Percentiles rank a stretch among this genome's conserved stretches.
These are phyloP conservation scores for Plasmodium fragile DNA, from an alignment of 169 alveolate species.

Conservation along the genomic window DNA sequence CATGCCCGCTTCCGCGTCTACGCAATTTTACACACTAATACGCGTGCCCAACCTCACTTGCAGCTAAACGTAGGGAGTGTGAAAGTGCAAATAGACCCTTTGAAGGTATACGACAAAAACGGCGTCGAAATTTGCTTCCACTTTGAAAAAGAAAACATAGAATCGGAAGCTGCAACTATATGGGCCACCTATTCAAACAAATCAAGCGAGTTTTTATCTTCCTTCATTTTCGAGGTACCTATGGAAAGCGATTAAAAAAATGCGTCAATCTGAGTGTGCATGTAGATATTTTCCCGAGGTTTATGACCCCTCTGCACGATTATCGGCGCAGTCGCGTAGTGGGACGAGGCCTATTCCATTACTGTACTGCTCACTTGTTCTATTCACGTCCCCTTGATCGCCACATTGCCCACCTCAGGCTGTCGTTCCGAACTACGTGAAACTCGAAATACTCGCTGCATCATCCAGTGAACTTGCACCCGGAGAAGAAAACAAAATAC, in stretches of 20 bases:
- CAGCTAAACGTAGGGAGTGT: conserved; percentile 26
- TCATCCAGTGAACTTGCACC: conserved; percentile 63
- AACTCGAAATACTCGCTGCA: conserved; percentile 65
- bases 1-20: not conserved
- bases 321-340: not conserved
- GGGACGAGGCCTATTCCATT: not conserved
- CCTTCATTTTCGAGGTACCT: conserved; percentile 67
- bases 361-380: not conserved
- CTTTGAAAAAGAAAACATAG: conserved; percentile 65
- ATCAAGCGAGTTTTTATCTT: conserved; percentile 19
- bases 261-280: not conserved
- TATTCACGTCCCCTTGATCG: not conserved
- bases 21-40: not conserved
- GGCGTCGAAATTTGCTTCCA: conserved; percentile 46
- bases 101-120: conserved; percentile 66
- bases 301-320: not conserved
- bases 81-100: conserved; percentile 21
- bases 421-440: conserved; percentile 73
- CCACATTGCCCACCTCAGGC: conserved; percentile 21
- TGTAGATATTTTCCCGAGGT: not conserved
- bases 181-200: conserved; percentile 65
- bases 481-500: conserved; percentile 48
- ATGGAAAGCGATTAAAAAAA: not conserved
- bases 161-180: conserved; percentile 53
- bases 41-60: not conserved